Base-by-base conservation (phyloP, 2,329 filamentous ascomycete species). In the Daldinia sp. region DNA sequence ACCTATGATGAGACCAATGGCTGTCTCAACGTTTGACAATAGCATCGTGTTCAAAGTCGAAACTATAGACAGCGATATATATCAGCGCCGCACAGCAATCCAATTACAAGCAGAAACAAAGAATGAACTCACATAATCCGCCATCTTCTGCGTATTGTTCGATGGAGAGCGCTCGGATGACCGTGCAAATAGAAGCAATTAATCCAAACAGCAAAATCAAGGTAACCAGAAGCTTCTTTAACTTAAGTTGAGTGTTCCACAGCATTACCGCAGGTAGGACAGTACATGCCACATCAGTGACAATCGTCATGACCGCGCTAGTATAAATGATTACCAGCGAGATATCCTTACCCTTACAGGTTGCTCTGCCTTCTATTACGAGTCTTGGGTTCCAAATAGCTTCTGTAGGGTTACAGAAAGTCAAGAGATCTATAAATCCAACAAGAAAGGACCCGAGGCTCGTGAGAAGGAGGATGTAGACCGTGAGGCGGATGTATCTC, bases 11-110 rank as follows among this genome's bases (percentile, higher is more conserved):
- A 71, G 64, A 37, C 67, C 69, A 42, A 73, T 58, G 26, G 28
- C 69, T 2, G 53, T 67, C 50, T 72, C 71, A 57, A 73, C 54
- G 37, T 67, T 67, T n/a, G 63, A 70, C 60, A 65, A 72, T 4
- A 73, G 20, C 10, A 68, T 55, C 28, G 68, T 46, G 30, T 46
- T 44, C 3, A 54, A 55, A 5, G 63, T 55, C 64, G 63, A 70
- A 28, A 63, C 71, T 73, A 18, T 13, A 28, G 4, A 13, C 26
- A 10, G 13, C 2, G 20, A 23, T 2, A 23, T 13, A 30, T 6
- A 50, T 67, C 18, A 67, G 64, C 39, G 42, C 13, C 2, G 15
- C 4, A 13, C 6, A 12, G 20, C 7, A 10, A 30, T 18, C 23
- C 1, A 41, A 0, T 7, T 42, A 3, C 3, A n/a, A 23, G 30